These are phyloP conservation scores for Vigna mungo DNA, from an alignment of 306 rosid species.

Conservation along the genomic window DNA sequence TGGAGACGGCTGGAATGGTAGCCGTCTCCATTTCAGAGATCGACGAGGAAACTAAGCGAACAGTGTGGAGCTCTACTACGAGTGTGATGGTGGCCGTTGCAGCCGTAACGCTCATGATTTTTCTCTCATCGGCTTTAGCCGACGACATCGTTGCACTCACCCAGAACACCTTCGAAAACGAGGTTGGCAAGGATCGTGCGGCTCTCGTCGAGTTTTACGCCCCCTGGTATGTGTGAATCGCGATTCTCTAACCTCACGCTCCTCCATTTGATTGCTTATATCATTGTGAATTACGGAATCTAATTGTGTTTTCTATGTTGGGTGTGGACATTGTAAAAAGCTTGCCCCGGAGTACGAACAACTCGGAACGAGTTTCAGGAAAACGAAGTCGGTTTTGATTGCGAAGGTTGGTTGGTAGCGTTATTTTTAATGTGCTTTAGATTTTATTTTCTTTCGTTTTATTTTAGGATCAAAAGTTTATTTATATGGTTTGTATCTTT, in stretches of 20 bases:
- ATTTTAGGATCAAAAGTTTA: not conserved
- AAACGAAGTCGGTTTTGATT: conserved; percentile 68
- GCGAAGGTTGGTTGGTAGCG: conserved; percentile 63
- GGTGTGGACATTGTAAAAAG: conserved; percentile 98
- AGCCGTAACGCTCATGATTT: conserved; percentile 48
- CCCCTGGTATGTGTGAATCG: conserved; percentile 65
- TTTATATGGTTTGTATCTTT: conserved; percentile 1
- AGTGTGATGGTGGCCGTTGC: conserved; percentile 37
- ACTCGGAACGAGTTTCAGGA: conserved; percentile 76
- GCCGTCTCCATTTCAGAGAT: not conserved
- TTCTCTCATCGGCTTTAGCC: conserved; percentile 58
- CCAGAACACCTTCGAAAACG: conserved; percentile 63
- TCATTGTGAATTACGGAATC: not conserved
- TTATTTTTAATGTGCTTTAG: not conserved
- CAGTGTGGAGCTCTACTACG: conserved; percentile 54
- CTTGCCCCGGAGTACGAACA: conserved; percentile 91
- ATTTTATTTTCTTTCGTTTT: not conserved
- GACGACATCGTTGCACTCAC: conserved; percentile 80
- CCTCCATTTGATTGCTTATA: not conserved
- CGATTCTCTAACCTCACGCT: conserved; percentile 21
- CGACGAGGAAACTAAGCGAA: not conserved
- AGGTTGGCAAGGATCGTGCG: conserved; percentile 85
- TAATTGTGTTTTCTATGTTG: conserved; percentile 30
- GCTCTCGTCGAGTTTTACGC: conserved; percentile 95
- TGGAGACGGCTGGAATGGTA: no score